Base-by-base conservation (phyloP, 768 basidiomycete species). In the Holtermanniella nyarrowii region DNA sequence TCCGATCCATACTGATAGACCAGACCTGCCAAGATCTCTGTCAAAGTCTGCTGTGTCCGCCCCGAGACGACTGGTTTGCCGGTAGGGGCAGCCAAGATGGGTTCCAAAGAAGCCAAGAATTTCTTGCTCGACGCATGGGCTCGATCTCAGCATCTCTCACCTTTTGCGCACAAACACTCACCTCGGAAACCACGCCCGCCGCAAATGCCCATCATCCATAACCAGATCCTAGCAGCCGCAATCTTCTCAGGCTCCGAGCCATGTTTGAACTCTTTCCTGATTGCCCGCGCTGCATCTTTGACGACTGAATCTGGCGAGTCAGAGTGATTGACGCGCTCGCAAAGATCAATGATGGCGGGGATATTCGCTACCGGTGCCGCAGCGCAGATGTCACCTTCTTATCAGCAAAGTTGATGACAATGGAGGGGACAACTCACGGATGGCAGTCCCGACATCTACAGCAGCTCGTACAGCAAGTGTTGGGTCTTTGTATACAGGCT, bases 141-240 rank as follows among this genome's bases (percentile, higher is more conserved):
- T 7, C 11, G 4, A 20, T 51, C 48, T 46, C 22, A 44, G 42
- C 23, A 12, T 47, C 43, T 27, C 42, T n/a, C 20, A 12, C 7
- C 5, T 26, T 5, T 10, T 21, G 45, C 14, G n/a, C 13, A 16
- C 10, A 27, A n/a, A n/a, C 26, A 60, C 72, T 57, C 47, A 74
- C 73, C 41, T 27, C 86, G 78, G 62, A 90, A 88, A 13, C 79
- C 63, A 10, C 83, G 60, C n/a, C 52, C 80, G 0, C 82, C 79
- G 2, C 82, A 82, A 63, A 91, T 90, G 24, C 82, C 81, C 31
- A 91, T 77, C 83, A 91, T 85, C 59, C 91, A 83, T 2, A 88
- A 83, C 89, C 88, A 91, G 5, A 95, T 58, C 44, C 57, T 56
- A n/a, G 56, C 61, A 25, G 60, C 65, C 37, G 55, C 43, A 21